Base-by-base conservation (phyloP, 805 yeast species). In the Torulaspora indica region DNA sequence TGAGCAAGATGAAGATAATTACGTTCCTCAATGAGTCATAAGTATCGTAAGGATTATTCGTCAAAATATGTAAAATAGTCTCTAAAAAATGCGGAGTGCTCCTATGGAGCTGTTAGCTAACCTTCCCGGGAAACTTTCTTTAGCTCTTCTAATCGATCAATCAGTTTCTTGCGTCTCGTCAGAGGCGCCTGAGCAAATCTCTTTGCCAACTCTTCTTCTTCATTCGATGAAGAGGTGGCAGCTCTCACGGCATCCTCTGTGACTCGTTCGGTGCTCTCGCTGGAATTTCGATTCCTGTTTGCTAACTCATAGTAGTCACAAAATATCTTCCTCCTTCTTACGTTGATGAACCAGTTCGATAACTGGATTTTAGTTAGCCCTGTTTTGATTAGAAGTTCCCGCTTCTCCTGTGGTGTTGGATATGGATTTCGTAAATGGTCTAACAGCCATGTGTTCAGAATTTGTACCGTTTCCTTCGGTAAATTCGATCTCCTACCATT, bases 301-400 rank as follows among this genome's bases (percentile, higher is more conserved):
- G 51, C 51, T 45, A 48, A 14, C 35, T 56, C 58, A 33, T 60
- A 60, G 42, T 63, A 60, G 24, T 63, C 68, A 37, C 55, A 55
- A 34, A 64, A 65, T 5, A 86, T 75, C 58, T 84, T 79, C 53
- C 95, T 71, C 56, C 95, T 73, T 55, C 95, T 76, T 14, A 91
- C 95, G 60, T 86, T 86, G 58, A 86, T 87, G 57, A 86, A 86
- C 95, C 95, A 86, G 60, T 86, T 87, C 52, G 85, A 76, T 48
- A 86, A 73, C 64, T 86, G 95, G 48, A 84, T 87, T 63, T 82
- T 79, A 50, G 86, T 83, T 58, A 86, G 72, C 0, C 93, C 91
- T 0, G 95, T 86, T 58, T 75, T 73, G 53, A 73, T 70, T 73
- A 84, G 76, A 43, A 86, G 70, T 56, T 77, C 78, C 49, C 76